These are phyloP conservation scores for Trichoderma breve DNA, from an alignment of 2,329 filamentous ascomycete species.

Conservation along the genomic window DNA sequence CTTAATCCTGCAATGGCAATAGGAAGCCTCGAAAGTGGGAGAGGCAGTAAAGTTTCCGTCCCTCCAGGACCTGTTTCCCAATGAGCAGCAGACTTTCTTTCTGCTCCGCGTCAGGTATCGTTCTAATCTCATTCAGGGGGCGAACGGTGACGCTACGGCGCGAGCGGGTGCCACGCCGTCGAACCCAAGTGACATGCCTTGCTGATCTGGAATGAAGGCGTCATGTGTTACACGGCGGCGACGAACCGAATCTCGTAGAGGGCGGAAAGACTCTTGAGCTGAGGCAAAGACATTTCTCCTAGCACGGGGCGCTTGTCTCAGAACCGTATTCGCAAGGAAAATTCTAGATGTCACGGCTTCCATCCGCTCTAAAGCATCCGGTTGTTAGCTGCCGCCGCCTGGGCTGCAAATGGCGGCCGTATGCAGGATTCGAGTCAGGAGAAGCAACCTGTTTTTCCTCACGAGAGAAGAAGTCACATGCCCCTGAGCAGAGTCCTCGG, in stretches of 20 bases:
- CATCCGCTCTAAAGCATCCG: background rate
- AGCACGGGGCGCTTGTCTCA: background rate
- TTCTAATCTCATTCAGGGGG: background rate
- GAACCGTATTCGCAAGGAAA: background rate
- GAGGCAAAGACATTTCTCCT: background rate
- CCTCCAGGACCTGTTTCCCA: background rate
- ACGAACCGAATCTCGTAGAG: background rate
- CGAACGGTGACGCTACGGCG: background rate
- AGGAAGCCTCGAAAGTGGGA: background rate
- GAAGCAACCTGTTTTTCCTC: background rate
- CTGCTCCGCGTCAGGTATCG: background rate
- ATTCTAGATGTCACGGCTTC: background rate
- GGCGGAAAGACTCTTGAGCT: background rate
- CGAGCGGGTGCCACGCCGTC: background rate
- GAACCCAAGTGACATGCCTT: background rate
- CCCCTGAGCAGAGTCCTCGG: background rate
- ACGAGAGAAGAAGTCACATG: background rate
- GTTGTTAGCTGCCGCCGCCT: background rate
- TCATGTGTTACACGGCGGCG: constrained; percentile 2
- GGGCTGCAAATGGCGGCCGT: background rate
- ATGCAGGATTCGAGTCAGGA: background rate
- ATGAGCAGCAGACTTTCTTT: background rate
- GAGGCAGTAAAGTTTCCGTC: background rate
- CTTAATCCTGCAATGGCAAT: background rate
- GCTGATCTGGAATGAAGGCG: constrained; percentile 1